Evolutionary conservation across 1,284 basidiomycete species (phyloP).

Genomic region (Abortiporus biennis): DNA sequence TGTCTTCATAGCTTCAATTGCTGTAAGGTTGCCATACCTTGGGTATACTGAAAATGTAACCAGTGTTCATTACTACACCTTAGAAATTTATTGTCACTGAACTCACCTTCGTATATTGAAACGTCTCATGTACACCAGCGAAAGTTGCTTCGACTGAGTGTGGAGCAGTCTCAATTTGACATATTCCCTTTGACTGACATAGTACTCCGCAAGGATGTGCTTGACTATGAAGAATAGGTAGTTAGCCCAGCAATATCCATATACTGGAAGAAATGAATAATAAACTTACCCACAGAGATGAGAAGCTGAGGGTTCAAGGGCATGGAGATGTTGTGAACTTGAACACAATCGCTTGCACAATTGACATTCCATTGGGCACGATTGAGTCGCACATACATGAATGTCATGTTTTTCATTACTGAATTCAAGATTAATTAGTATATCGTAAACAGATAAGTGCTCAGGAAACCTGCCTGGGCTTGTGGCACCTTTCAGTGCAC

Average conservation of each 20-base stretch:
- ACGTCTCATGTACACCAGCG: constrained; percentile 36
- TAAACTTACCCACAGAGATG: constrained; percentile 56
- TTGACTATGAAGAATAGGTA: constrained; percentile 28
- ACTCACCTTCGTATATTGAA: constrained; percentile 42
- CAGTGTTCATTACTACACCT: background rate
- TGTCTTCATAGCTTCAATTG: background rate
- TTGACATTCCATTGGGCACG: constrained; percentile 47
- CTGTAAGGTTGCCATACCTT: constrained; percentile 22
- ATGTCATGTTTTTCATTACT: constrained; percentile 40
- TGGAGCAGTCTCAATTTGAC: constrained; percentile 51
- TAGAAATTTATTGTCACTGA: background rate
- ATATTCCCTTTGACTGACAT: constrained; percentile 43
- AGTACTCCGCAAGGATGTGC: constrained; percentile 38
- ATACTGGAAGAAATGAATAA: background rate
- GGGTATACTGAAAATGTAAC: constrained; percentile 20
- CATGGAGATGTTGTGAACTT: constrained; percentile 46
- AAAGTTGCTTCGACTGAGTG: constrained; percentile 55
- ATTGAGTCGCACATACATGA: constrained; percentile 42
- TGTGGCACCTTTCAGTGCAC: constrained; percentile 37
- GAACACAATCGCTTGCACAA: constrained; percentile 50
- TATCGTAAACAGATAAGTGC: constrained; percentile 2
- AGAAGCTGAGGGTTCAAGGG: constrained; percentile 28
- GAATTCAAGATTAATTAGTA: constrained; percentile 1
- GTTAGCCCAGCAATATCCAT: too few species aligned
- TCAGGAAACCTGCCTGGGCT: constrained; percentile 31